These are phyloP conservation scores for Tricholoma furcatifolium DNA, from an alignment of 768 basidiomycete species.

Conservation along the genomic window DNA sequence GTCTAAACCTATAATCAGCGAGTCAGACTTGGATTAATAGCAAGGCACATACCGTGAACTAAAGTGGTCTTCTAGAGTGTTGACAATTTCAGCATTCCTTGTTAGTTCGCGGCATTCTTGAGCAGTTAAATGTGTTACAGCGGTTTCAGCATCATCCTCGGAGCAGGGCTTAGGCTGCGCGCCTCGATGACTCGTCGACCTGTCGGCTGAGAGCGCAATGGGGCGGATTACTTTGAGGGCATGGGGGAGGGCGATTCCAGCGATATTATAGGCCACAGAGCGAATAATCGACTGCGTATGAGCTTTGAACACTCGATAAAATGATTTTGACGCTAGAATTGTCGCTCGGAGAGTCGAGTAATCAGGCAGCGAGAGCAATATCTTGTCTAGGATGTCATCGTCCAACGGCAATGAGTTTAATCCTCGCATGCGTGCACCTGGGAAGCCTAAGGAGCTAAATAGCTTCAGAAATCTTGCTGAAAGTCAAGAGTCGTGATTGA, in stretches of 20 bases:
- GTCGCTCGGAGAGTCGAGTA: conserved; percentile 24
- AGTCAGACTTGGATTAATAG: background rate
- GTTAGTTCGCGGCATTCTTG: conserved; percentile 22
- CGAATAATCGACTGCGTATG: conserved; percentile 29
- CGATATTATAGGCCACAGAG: conserved; percentile 25
- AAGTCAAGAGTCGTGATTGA: no score
- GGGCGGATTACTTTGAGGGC: conserved; percentile 26
- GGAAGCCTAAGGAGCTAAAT: no score
- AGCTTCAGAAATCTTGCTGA: no score
- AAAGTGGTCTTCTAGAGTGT: conserved; percentile 34
- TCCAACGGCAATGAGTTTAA: conserved; percentile 21
- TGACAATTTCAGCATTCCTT: conserved; percentile 22
- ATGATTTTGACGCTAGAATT: conserved; percentile 26
- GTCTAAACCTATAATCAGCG: no score
- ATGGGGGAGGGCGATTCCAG: conserved; percentile 29
- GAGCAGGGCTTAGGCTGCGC: conserved; percentile 6
- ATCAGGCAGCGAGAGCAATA: conserved; percentile 25
- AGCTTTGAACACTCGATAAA: conserved; percentile 26
- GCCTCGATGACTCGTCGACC: background rate
- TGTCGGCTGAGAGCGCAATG: conserved; percentile 3
- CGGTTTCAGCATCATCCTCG: conserved; percentile 14
- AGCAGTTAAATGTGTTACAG: conserved; percentile 17
- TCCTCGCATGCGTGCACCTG: conserved; percentile 13
- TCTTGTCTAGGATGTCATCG: conserved; percentile 29
- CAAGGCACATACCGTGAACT: conserved; percentile 32